Evolutionary conservation across 768 basidiomycete genomes (phyloP).

Genomic region (Pisolithus marmoratus): DNA sequence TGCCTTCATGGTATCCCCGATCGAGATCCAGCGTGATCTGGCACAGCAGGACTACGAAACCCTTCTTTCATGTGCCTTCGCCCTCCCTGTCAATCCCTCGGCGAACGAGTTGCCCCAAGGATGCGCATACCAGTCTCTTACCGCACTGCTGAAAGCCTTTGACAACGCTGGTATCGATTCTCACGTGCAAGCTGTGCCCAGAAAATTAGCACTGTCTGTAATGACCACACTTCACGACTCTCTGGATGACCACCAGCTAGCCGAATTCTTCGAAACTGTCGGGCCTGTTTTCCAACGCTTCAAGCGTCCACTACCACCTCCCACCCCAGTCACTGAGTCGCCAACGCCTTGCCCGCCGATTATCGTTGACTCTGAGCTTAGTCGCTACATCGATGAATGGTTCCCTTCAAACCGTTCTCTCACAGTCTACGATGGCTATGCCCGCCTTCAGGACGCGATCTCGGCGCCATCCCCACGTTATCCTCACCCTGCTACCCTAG

Average conservation of each 20-base stretch:
- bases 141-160: conserved; percentile 39
- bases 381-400: conserved; percentile 30
- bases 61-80: conserved; percentile 36
- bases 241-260: conserved; percentile 14
- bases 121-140: conserved; percentile 36
- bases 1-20: conserved; percentile 38
- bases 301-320: conserved; percentile 8
- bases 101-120: conserved; percentile 11
- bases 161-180: conserved; percentile 28
- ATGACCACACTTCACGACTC: conserved; percentile 22
- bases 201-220: conserved; percentile 13
- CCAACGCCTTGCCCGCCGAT: conserved; percentile 9
- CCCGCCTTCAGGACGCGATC: conserved; percentile 43
- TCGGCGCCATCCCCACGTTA: conserved; percentile 33
- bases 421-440: conserved; percentile 39
- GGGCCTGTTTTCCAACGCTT: conserved; percentile 14
- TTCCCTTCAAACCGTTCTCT: conserved; percentile 23
- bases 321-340: conserved; percentile 8
- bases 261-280: conserved; percentile 18
- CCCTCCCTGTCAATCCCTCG: conserved; percentile 17
- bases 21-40: conserved; percentile 26
- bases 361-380: conserved; percentile 20
- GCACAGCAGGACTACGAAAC: conserved; percentile 37
- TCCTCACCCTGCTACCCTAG: conserved; percentile 49
- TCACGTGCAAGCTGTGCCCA: conserved; percentile 7